Base-by-base conservation (phyloP, 2,329 filamentous ascomycete genomes). In the Aspergillus chevalieri region DNA sequence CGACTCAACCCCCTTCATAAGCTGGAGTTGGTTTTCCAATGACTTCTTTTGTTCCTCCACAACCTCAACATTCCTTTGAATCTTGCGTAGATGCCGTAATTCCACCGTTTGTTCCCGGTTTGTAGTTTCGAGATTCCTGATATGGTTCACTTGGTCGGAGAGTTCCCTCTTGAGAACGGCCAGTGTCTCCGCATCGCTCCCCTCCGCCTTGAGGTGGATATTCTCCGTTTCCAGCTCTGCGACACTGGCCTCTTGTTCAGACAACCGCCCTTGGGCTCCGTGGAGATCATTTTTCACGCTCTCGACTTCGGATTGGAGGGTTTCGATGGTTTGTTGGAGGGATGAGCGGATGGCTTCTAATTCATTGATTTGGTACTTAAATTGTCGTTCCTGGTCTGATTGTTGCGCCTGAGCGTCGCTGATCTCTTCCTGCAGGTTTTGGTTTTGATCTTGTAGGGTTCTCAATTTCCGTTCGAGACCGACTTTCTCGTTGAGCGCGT, bases 1-100 rank as follows among this genome's bases (percentile, higher is more conserved):
- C 24, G 81, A 77, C 61, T 93, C 83, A 8, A 95, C 63, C 10
- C 81, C 77, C 50, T 88, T 83, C 68, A 92, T 85, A 34, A 86
- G 76, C 52, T 89, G 83, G 1, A 98, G 67, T 62, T 84, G 89
- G 28, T 84, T 83, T 66, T 93, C 86, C 19, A 98, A 73, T 0
- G 83, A 82, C 53, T 88, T 79, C 75, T 97, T 97, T 73, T 98
- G 90, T 67, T 98, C 93, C 65, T 98, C 90, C 0, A 97, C 87
- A 2, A 98, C 81, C 63, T 95, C 89, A 1, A 95, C 85, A n/a
- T 87, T 89, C 70, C 88, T 92, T 66, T 90, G 85, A 3, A 86
- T 73, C 57, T 90, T 87, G 12, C 90, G 85, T 34, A 94, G 78
- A 57, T 90, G 86, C 59, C 87, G 89, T 33, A 98, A 73, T 65